Evolutionary conservation across 2,329 filamentous ascomycete species (phyloP), one percentile per base, ranked within the genome.

Genomic region (Parafenestella ontariensis): DNA sequence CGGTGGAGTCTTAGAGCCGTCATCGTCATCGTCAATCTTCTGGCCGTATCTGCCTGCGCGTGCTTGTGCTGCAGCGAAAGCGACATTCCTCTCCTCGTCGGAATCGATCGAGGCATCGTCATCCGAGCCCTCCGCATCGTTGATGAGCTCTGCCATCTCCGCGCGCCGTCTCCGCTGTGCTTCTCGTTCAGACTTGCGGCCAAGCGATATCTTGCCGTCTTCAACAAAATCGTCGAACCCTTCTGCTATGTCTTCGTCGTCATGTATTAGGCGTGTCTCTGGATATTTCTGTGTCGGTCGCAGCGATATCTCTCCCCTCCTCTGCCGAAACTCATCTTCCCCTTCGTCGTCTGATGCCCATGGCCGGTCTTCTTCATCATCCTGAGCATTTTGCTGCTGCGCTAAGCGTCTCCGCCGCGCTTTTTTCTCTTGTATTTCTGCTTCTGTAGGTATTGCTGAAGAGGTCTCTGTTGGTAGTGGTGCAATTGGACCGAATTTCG

Each of bases 161-260:
- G 87, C 85, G 26, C 90, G 86, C 26, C 90, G 85, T 40, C 83
- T 84, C 48, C 81, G 82, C 44, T 84, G 75, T 41, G 83, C 88
- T 63, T 92, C 90, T 18, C 85, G 86, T 75, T 95, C 91, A 0
- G 92, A 92, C 56, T 89, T 90, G 58, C 84, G 87, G 29, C 92
- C 91, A 0, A 97, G 81, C 1, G 90, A 85, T 9, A 97, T 85
- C 7, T 86, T 86, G 8, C 90, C 92, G 70, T 96, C 91, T 36
- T 95, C 90, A 8, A 95, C 91, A 66, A 91, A 96, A 49, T 94
- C 89, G 56, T 98, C 94, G 65, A 96, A 98, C 0, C 92, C 93
- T 77, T 98, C 95, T 33, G 90, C 91, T 0, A 97, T 84, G 68
- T 98, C 92, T 71, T 98, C 94, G 65, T 98, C 94, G 29, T 97